Evolutionary conservation across 148 eudicot genomes (phyloP).

Genomic region (Fagopyrum esculentum): DNA sequence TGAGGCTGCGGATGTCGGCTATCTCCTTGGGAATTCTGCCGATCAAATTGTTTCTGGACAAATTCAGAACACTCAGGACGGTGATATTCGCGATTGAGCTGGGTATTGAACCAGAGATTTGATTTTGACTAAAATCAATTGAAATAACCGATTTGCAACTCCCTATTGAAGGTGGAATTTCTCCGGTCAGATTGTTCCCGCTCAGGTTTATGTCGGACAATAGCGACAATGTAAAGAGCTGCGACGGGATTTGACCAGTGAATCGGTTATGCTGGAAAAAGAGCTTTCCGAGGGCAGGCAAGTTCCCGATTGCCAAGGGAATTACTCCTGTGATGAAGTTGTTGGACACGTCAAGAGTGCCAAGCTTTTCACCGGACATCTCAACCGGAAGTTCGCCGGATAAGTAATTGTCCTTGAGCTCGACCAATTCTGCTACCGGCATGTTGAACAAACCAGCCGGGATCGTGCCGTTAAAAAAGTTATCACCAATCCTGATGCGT

Average conservation of each 20-base stretch:
- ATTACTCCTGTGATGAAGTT: constrained; percentile 41
- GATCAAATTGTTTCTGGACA: constrained; percentile 33
- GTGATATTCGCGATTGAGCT: constrained; percentile 16
- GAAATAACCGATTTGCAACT: constrained; percentile 24
- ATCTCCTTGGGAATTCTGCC: constrained; percentile 42
- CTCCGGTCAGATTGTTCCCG: constrained; percentile 32
- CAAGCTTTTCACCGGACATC: constrained; percentile 27
- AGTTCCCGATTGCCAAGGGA: constrained; percentile 31
- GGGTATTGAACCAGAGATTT: constrained; percentile 38
- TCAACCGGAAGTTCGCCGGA: constrained; percentile 39
- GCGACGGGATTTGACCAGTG: constrained; percentile 38
- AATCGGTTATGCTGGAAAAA: constrained; percentile 29
- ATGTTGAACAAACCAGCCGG: constrained; percentile 38
- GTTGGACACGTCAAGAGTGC: constrained; percentile 28
- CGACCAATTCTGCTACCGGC: constrained; percentile 28
- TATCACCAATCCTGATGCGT: constrained; percentile 28
- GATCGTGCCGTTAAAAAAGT: constrained; percentile 38
- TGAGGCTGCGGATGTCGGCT: constrained; percentile 23
- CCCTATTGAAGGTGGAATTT: constrained; percentile 32
- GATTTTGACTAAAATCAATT: constrained; percentile 43
- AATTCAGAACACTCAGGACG: constrained; percentile 24
- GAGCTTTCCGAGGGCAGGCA: constrained; percentile 21
- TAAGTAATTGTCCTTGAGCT: constrained; percentile 38
- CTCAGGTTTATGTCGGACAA: constrained; percentile 24
- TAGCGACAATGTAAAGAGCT: constrained; percentile 22